Percentiles rank a stretch among this genome's conserved stretches.
These are phyloP conservation scores for Blastobotrys proliferans DNA, from an alignment of 1,139 yeast genomes.

Conservation along the genomic window DNA sequence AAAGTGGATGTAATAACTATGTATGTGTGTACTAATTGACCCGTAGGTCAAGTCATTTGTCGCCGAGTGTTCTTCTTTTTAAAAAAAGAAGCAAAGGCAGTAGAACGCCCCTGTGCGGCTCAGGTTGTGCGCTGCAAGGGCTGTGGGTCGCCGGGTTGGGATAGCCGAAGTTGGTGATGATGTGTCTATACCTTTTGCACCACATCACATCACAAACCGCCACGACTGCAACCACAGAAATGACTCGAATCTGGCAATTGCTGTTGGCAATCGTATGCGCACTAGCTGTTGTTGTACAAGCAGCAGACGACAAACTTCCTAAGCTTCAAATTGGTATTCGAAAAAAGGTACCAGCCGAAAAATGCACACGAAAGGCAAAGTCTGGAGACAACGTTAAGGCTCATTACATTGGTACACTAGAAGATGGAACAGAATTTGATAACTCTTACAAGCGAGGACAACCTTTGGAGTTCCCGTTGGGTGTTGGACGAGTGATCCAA, in stretches of 20 bases:
- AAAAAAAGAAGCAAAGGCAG: no score
- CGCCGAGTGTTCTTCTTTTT: no score
- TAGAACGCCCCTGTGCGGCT: no score
- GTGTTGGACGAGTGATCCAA: slow-evolving; percentile 70
- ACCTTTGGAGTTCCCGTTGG: slow-evolving; percentile 68
- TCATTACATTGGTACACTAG: slow-evolving; percentile 70
- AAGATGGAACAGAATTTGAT: slow-evolving; percentile 69
- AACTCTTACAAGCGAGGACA: slow-evolving; percentile 60
- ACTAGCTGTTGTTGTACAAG: slow-evolving; percentile 2
- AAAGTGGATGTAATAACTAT: slow-evolving; percentile 22
- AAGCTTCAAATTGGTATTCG: slow-evolving; percentile 39
- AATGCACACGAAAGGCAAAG: slow-evolving; percentile 54
- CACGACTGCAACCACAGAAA: no score
- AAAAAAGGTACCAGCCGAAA: slow-evolving; percentile 44
- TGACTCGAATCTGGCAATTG: neutral
- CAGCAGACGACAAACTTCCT: slow-evolving; percentile 23
- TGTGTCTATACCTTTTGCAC: no score
- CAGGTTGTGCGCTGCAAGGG: no score
- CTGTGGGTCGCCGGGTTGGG: no score
- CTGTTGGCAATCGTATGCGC: slow-evolving; percentile 2
- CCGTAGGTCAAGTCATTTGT: no score
- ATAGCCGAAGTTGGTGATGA: no score
- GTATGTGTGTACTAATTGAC: no score
- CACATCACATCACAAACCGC: no score
- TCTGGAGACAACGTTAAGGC: slow-evolving; percentile 65